These are phyloP conservation scores for Alternaria postmessia DNA, from an alignment of 2,329 filamentous ascomycete species.

Conservation along the genomic window DNA sequence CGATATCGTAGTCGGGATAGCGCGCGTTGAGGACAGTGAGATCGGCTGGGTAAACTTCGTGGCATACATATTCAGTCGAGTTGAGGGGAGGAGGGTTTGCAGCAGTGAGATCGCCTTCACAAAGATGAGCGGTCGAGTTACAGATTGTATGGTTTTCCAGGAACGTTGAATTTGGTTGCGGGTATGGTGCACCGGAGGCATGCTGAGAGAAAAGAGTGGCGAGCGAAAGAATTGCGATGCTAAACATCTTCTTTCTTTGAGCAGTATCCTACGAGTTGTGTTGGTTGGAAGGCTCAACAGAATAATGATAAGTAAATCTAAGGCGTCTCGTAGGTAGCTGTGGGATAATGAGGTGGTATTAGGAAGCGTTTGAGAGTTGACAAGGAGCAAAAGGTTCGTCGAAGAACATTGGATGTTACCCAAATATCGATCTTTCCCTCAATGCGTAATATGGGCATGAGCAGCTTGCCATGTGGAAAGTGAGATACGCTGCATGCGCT, in stretches of 20 bases:
- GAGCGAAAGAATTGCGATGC: neutral
- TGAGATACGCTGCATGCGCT: neutral
- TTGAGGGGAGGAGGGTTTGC: constrained; percentile 2
- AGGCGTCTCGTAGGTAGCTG: neutral
- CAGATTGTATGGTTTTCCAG: constrained; percentile 12
- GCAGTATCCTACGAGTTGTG: neutral
- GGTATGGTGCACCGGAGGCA: constrained; percentile 20
- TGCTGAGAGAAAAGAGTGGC: constrained; percentile 14
- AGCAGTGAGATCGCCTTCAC: neutral
- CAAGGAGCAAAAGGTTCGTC: neutral
- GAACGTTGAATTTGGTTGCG: constrained; percentile 17
- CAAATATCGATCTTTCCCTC: neutral
- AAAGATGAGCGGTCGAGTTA: constrained; percentile 6
- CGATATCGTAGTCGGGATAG: constrained; percentile 32
- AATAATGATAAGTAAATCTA: neutral
- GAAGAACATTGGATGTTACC: neutral
- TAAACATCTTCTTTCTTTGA: neutral
- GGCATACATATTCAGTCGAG: constrained; percentile 24
- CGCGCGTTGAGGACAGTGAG: constrained; percentile 39
- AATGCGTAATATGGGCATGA: neutral
- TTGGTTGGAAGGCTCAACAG: neutral
- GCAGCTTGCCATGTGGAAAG: neutral
- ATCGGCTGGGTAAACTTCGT: constrained; percentile 30
- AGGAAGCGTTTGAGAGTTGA: neutral
- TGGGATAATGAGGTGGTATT: neutral